Evolutionary conservation across 169 alveolate genomes (phyloP), one percentile per base, ranked within the genome.

Genomic region (Plasmodium reichenowi): DNA sequence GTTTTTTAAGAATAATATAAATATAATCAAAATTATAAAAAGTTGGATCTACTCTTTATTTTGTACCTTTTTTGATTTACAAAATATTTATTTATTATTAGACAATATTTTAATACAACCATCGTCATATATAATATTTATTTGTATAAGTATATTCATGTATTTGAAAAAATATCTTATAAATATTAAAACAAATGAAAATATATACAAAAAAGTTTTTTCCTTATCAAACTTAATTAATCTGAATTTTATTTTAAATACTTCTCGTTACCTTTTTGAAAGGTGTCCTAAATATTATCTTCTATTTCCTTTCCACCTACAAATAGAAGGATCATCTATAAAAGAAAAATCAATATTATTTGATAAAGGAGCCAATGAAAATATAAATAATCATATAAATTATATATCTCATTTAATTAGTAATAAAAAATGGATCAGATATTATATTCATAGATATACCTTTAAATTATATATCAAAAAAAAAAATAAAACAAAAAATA

Each of bases 31-130:
- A 22, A 12, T 80, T 9, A 59, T 80, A 54, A 48, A 67, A 8
- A 20, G 73, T 8, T 80, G 90, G 90, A 60, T 67, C 24, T 80
- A 58, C 13, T 80, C 90, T 4, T 71, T 80, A 80, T 80, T 67
- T 80, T 17, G 70, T 9, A 66, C 67, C 47, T 80, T 67, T 60
- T 80, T 80, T 48, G 72, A 80, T 80, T 20, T 71, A 62, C 73
- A 80, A 15, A 80, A 67, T 13, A 38, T 56, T 13, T 80, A 38
- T 67, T 47, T 54, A 24, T 22, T 80, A 54, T 60, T 80, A 10
- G 90, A 80, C 24, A 50, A 26, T 26, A 80, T 80, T 29, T 72
- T 80, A 15, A 67, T 47, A 17, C 73, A 67, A 6, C 72, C 90
- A 54, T 29, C 66, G 13, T 80, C 66, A 45, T 80, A 24, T 60